A percentile compares a stretch with the other conserved stretches of the same genome.
These are phyloP conservation scores for Naganishia liquefaciens DNA, from an alignment of 1,284 basidiomycete genomes.

Conservation along the genomic window DNA sequence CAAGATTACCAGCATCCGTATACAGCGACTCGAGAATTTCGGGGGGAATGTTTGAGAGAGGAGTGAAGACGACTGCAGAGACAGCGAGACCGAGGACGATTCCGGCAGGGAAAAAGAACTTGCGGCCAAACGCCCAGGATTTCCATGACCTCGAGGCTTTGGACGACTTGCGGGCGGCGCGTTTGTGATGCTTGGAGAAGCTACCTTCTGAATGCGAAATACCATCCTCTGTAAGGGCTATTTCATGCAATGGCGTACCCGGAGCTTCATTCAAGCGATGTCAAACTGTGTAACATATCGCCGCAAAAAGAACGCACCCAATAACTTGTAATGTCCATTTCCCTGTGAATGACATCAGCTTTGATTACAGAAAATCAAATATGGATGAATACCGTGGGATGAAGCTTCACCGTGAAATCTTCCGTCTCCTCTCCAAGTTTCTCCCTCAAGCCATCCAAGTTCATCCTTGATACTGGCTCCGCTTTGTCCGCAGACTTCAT, in stretches of 20 bases:
- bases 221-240: conserved; percentile 33
- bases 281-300: no score
- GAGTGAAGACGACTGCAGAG: conserved; percentile 31
- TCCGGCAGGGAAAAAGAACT: conserved; percentile 37
- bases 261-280: conserved; percentile 40
- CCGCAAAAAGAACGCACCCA: conserved; percentile 16
- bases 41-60: conserved; percentile 29
- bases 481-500: not conserved
- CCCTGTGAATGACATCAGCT: conserved; percentile 29
- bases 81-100: conserved; percentile 36
- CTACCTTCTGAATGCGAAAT: not conserved
- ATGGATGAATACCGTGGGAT: conserved; percentile 38
- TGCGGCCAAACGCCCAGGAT: conserved; percentile 40
- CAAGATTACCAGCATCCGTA: conserved; percentile 10
- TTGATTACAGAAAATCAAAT: not conserved
- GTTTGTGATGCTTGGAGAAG: not conserved
- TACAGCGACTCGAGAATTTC: conserved; percentile 28
- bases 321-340: conserved; percentile 42
- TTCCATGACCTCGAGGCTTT: conserved; percentile 14
- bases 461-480: not conserved
- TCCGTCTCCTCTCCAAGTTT: conserved; percentile 33
- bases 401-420: conserved; percentile 46
- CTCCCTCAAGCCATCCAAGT: conserved; percentile 10
- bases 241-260: conserved; percentile 52
- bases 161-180: not conserved